Percentiles rank a stretch among this genome's conserved stretches.
Conservation (phyloP, 805 yeast genomes). For the Debaryomyces prosopidis region DNA sequence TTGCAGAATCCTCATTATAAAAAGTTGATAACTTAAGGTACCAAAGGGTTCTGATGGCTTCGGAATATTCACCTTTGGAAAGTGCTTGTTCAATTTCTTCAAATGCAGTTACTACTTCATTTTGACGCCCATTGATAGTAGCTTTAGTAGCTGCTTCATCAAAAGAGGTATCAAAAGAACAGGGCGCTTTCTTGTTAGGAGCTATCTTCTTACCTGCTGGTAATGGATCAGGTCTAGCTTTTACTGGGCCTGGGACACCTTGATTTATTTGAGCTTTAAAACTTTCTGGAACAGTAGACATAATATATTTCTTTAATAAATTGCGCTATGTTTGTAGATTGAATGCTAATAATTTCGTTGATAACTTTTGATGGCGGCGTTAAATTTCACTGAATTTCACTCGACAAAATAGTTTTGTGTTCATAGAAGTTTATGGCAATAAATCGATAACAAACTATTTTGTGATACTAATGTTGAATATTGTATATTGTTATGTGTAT, state of each 20-base stretch:
- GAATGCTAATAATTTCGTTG: background rate
- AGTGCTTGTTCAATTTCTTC: slow-evolving; percentile 7
- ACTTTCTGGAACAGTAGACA: slow-evolving; percentile 9
- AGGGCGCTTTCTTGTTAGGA: slow-evolving; percentile 9
- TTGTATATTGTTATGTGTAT: too few species aligned
- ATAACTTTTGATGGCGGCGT: too few species aligned
- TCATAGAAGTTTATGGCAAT: too few species aligned
- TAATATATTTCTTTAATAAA: background rate
- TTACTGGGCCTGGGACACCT: slow-evolving; percentile 11
- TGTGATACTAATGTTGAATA: too few species aligned
- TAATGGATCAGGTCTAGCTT: slow-evolving; percentile 11
- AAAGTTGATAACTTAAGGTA: slow-evolving; percentile 10
- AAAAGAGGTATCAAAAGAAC: slow-evolving; percentile 8
- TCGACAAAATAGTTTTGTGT: too few species aligned
- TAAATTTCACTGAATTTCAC: too few species aligned
- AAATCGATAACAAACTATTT: too few species aligned
- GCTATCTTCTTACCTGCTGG: slow-evolving; percentile 11
- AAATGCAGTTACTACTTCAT: slow-evolving; percentile 7
- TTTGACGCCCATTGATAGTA: slow-evolving; percentile 6
- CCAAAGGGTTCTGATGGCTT: slow-evolving; percentile 9
- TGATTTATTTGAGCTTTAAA: slow-evolving; percentile 11
- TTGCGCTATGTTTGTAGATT: background rate
- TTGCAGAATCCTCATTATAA: slow-evolving; percentile 10
- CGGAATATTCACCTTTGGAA: slow-evolving; percentile 6
- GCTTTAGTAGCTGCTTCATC: slow-evolving; percentile 7